Evolutionary conservation across 139 green algal species (phyloP).

Genomic region (Limnomonas spitsbergensis): DNA sequence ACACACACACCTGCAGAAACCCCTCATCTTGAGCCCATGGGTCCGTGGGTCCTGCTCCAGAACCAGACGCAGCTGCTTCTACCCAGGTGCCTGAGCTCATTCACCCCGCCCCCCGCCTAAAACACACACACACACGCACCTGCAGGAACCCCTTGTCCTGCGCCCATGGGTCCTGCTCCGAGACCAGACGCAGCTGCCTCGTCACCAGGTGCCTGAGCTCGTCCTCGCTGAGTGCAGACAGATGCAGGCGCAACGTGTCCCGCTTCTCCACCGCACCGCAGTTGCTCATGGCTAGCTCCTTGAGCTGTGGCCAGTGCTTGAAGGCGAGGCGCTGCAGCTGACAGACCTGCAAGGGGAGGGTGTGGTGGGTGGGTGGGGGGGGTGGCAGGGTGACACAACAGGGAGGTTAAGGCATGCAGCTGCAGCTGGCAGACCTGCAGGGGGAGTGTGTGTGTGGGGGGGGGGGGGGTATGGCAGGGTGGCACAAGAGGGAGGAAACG

Average conservation of each 20-base stretch:
- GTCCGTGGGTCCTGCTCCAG: constrained; percentile 68
- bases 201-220: constrained; percentile 68
- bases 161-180: constrained; percentile 68
- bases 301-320: constrained; percentile 72
- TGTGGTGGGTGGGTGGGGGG: too few relatives aligned
- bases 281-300: constrained; percentile 76
- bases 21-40: constrained; percentile 30
- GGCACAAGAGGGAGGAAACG: constrained; percentile 49
- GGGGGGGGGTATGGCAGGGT: too few relatives aligned
- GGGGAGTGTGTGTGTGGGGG: neutral
- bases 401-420: constrained; percentile 73
- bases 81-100: constrained; percentile 69
- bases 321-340: constrained; percentile 89
- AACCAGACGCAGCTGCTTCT: constrained; percentile 81
- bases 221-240: constrained; percentile 53
- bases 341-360: constrained; percentile 40
- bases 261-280: constrained; percentile 74
- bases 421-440: constrained; percentile 77
- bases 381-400: neutral
- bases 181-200: constrained; percentile 79
- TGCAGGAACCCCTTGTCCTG: constrained; percentile 63
- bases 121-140: too few relatives aligned
- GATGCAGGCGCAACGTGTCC: constrained; percentile 55
- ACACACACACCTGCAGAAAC: constrained; percentile 83
- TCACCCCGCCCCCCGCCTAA: too few relatives aligned